A percentile compares a stretch with the other conserved stretches of the same genome.
Conservation (phyloP, 768 basidiomycete species). For the Megacollybia marginata region DNA sequence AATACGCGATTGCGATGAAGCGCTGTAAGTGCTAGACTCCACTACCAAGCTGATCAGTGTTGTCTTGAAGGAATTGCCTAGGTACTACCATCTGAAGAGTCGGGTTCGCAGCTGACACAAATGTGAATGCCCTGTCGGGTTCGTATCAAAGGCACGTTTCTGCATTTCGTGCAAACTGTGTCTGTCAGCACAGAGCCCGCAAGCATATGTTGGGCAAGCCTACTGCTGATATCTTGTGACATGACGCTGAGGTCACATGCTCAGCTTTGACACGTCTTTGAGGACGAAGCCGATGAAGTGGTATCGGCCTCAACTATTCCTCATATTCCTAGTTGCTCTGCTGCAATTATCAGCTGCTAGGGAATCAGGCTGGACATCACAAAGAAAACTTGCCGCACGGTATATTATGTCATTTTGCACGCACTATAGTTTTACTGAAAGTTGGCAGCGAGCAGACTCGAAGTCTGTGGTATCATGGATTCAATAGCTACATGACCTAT, state of each 20-base stretch:
- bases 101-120: constrained; percentile 59
- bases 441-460: constrained; percentile 55
- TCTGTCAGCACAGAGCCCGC: too few species aligned
- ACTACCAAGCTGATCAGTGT: too few species aligned
- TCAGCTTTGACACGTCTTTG: too few species aligned
- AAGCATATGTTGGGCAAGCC: too few species aligned
- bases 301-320: constrained; percentile 48
- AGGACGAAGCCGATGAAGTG: constrained; percentile 31
- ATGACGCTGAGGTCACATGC: too few species aligned
- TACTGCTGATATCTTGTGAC: too few species aligned
- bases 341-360: constrained; percentile 23
- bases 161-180: too few species aligned
- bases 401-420: constrained; percentile 20
- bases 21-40: neutral
- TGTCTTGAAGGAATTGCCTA: constrained; percentile 11
- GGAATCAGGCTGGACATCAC: constrained; percentile 42
- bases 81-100: too few species aligned
- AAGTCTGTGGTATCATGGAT: constrained; percentile 88
- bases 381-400: constrained; percentile 53
- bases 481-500: constrained; percentile 77
- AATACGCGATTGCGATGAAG: neutral
- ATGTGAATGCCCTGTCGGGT: constrained; percentile 33
- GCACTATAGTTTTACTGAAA: neutral
- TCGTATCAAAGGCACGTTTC: too few species aligned
- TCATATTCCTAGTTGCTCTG: constrained; percentile 26